phyloP scores from a whole-genome alignment of 305 asterid genomes.

The Fraxinus angustifolia region DNA sequence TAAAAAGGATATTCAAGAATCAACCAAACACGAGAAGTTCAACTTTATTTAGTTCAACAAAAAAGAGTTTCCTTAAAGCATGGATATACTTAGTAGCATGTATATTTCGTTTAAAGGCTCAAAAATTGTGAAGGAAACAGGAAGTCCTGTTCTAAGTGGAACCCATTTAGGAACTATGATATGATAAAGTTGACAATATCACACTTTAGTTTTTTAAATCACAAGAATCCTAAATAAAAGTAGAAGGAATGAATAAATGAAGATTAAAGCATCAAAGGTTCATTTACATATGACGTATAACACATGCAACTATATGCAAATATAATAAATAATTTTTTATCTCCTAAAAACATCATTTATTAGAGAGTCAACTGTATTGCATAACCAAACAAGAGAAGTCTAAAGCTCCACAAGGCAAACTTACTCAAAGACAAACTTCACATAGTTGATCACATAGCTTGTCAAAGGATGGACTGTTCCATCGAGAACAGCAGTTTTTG shows the following conservation, averaged over 20 bases:
- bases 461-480: slow-evolving; percentile 99
- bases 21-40: not conserved
- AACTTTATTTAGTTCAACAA: not conserved
- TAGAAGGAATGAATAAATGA: not conserved
- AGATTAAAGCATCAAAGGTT: not conserved
- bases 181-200: not conserved
- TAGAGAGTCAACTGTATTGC: not conserved
- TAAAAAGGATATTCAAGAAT: not conserved
- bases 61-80: not conserved
- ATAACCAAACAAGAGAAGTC: not conserved
- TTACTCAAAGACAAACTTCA: slow-evolving; percentile 87
- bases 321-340: not conserved
- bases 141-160: not conserved
- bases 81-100: not conserved
- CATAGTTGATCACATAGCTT: slow-evolving; percentile 89
- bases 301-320: not conserved
- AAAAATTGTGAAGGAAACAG: not conserved
- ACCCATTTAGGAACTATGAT: not conserved
- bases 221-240: not conserved
- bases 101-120: not conserved
- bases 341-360: not conserved
- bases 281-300: not conserved
- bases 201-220: not conserved
- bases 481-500: slow-evolving; percentile 92
- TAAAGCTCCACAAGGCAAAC: slow-evolving; percentile 19